Conservation (phyloP, 129 eudicot species). For the Ambrosia trifida region DNA sequence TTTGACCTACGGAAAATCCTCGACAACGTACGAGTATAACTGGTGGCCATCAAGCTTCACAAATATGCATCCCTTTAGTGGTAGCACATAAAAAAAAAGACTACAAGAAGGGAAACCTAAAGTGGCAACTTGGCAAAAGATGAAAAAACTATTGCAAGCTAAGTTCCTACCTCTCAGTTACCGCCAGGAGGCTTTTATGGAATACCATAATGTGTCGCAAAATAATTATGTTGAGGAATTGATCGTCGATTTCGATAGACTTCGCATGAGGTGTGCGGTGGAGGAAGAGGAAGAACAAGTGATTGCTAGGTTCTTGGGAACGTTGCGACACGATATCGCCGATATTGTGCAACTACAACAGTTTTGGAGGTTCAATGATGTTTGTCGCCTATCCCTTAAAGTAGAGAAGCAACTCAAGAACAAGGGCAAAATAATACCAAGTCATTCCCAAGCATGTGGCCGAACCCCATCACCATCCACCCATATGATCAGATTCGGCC, state of each 20-base stretch:
- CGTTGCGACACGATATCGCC: background rate
- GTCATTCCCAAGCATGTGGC: too few species aligned
- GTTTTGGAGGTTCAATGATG: constrained; percentile 15
- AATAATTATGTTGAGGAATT: background rate
- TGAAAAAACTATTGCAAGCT: constrained; percentile 9
- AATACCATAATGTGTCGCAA: background rate
- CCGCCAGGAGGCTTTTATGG: constrained; percentile 23
- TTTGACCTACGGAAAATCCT: background rate
- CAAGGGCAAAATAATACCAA: too few species aligned
- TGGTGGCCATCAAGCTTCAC: background rate
- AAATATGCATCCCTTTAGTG: background rate
- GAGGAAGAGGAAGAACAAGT: constrained; percentile 13
- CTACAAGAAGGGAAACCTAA: constrained; percentile 3
- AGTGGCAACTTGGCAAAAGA: background rate
- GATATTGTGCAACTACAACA: constrained; percentile 31
- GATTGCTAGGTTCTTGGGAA: background rate
- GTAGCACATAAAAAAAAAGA: background rate
- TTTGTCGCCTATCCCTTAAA: background rate
- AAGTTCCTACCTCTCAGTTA: constrained; percentile 21
- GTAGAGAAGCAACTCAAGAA: background rate
- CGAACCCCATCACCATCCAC: too few species aligned
- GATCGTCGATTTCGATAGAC: background rate
- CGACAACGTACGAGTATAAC: background rate
- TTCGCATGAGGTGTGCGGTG: background rate
- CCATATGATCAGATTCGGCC: too few species aligned